Percentiles rank a stretch among this genome's conserved stretches.
These are phyloP conservation scores for Coemansia sp. DNA, from an alignment of 192 early-diverging fungal genomes.

Conservation along the genomic window DNA sequence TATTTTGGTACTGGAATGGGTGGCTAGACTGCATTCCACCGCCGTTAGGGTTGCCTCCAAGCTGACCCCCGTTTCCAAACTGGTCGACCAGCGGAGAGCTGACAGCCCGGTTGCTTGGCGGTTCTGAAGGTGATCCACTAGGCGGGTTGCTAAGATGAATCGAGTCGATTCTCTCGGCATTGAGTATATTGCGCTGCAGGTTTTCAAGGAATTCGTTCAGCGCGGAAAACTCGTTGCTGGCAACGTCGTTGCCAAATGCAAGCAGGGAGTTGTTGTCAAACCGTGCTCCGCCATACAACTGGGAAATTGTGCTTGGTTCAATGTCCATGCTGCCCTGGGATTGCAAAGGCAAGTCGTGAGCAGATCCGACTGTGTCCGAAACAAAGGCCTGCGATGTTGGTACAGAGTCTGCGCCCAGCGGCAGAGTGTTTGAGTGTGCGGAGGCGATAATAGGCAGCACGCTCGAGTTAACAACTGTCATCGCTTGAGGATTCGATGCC, in stretches of 20 bases:
- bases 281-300: neutral
- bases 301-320: neutral
- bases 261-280: slow-evolving; percentile 38
- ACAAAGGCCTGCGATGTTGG: slow-evolving; percentile 4
- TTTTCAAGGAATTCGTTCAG: slow-evolving; percentile 47
- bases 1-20: neutral
- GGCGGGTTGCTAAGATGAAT: slow-evolving; percentile 25
- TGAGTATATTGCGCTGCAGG: slow-evolving; percentile 44
- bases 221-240: slow-evolving; percentile 47
- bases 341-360: neutral
- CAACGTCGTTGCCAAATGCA: slow-evolving; percentile 44
- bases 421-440: slow-evolving; percentile 6
- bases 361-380: slow-evolving; percentile 4
- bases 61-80: neutral
- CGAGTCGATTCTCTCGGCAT: slow-evolving; percentile 20
- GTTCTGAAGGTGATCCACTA: slow-evolving; percentile 33
- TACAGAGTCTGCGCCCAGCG: neutral
- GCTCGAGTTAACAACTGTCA: slow-evolving; percentile 2
- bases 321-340: neutral
- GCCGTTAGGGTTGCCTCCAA: neutral
- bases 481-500: neutral
- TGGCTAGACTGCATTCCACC: slow-evolving; percentile 7
- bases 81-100: slow-evolving; percentile 37
- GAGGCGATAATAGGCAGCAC: slow-evolving; percentile 21
- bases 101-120: slow-evolving; percentile 21